Conservation (phyloP, 2,329 filamentous ascomycete genomes). For the Alternaria triticina region DNA sequence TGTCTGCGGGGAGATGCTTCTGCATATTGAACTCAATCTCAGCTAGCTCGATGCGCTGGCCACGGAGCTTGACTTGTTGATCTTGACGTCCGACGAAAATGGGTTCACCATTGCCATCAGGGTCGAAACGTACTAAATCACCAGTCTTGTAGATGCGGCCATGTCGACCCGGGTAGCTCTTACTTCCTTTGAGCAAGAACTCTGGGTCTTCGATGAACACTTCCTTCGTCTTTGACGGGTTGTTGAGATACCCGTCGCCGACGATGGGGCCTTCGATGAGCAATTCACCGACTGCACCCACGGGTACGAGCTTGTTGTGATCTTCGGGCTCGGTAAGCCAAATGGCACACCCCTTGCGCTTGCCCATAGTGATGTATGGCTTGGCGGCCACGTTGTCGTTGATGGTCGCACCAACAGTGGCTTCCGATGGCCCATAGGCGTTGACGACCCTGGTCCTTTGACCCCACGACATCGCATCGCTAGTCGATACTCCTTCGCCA, state of each 20-base stretch:
- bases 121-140: conserved; percentile 58
- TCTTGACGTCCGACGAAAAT: conserved; percentile 48
- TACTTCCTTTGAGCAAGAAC: conserved; percentile 67
- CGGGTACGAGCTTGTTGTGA: conserved; percentile 45
- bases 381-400: conserved; percentile 38
- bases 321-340: conserved; percentile 53
- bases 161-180: conserved; percentile 55
- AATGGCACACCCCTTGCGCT: conserved; percentile 39
- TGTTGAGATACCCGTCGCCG: conserved; percentile 47
- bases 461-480: conserved; percentile 54
- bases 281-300: conserved; percentile 58
- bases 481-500: conserved; percentile 47
- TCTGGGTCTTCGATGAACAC: conserved; percentile 58
- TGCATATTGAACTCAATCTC: conserved; percentile 50
- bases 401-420: conserved; percentile 44
- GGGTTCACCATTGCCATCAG: conserved; percentile 46
- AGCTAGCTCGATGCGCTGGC: conserved; percentile 48
- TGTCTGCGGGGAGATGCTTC: conserved; percentile 48
- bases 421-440: conserved; percentile 46
- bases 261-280: conserved; percentile 65
- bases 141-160: conserved; percentile 56
- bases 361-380: conserved; percentile 47
- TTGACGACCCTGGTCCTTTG: conserved; percentile 44
- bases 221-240: conserved; percentile 45
- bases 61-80: conserved; percentile 51